Base-by-base conservation (phyloP, 208 protist genomes). In the Wallacemonas sp. region DNA sequence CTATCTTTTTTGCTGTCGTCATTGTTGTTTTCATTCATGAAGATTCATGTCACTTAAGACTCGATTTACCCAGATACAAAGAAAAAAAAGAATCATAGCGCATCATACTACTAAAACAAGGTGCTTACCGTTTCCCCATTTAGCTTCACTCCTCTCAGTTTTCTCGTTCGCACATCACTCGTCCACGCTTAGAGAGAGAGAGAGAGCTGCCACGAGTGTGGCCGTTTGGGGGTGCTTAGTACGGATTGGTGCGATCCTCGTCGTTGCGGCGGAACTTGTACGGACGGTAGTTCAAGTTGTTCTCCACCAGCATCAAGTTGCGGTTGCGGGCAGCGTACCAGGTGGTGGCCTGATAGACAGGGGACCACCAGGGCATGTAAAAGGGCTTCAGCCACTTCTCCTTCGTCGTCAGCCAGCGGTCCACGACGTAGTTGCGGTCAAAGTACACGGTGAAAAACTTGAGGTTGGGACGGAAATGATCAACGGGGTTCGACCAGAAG, bases 221-320 rank as follows among this genome's bases (percentile, higher is more conserved):
- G n/a, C n/a, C n/a, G n/a, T n/a, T n/a, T n/a, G n/a, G n/a, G n/a
- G n/a, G n/a, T n/a, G n/a, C 44, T 70, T 86, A 96, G 80, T 96
- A 96, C n/a, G 86, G 90, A 72, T 96, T 93, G 17, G 80, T 83
- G 73, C 82, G 84, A 81, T 94, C 87, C 76, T 95, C 87, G 62
- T 95, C 89, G 65, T 96, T 96, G 65, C 89, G 84, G 66, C 91
- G 85, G 70, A 70, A 95, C 56, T 80, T 86, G 76, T 94, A 96
- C 28, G 91, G 91, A 49, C 86, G 77, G 79, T 96, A 96, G 73
- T 94, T 96, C 30, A 96, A 66, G 73, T 93, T 77, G 84, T 96
- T 96, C 78, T 96, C 91, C 34, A 95, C 72, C 14, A 96, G 76
- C 45, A 89, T 72, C n/a, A 96, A 58, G 75, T 96, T 96, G 58